Conservation (phyloP, 164 flowering plant genomes). For the Berberis vulgaris region DNA sequence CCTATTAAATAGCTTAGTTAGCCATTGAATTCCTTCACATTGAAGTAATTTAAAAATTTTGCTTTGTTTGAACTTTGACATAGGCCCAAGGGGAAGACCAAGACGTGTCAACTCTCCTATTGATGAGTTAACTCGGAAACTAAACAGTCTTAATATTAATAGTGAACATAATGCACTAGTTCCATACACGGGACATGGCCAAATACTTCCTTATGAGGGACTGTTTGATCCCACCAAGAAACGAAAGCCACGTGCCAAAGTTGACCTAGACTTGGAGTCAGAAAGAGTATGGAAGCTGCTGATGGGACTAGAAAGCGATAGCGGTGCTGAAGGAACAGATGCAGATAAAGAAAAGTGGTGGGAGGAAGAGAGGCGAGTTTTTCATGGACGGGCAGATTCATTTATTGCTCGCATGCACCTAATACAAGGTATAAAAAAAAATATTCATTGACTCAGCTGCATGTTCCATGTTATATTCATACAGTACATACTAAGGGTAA, state of each 20-base stretch:
- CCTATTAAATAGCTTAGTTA: no score
- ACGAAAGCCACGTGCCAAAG: slow-evolving; percentile 64
- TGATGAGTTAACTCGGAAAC: slow-evolving; percentile 30
- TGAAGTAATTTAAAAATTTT: background rate
- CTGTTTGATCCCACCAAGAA: slow-evolving; percentile 31
- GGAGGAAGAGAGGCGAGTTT: slow-evolving; percentile 78
- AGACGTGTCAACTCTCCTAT: slow-evolving; percentile 19
- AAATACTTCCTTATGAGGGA: slow-evolving; percentile 52
- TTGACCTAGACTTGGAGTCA: slow-evolving; percentile 85
- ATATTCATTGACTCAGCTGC: no score
- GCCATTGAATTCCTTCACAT: background rate
- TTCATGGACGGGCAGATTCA: slow-evolving; percentile 73
- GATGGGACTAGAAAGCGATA: slow-evolving; percentile 48
- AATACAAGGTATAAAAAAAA: slow-evolving; percentile 61
- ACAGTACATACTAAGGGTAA: no score
- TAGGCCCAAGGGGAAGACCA: slow-evolving; percentile 30
- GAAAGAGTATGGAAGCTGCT: slow-evolving; percentile 80
- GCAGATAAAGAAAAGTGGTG: slow-evolving; percentile 73
- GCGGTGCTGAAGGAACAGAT: slow-evolving; percentile 62
- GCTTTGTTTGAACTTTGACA: slow-evolving; percentile 8
- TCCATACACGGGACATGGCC: slow-evolving; percentile 41
- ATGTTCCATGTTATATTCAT: no score
- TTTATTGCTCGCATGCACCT: slow-evolving; percentile 96
- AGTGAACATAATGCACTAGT: slow-evolving; percentile 46
- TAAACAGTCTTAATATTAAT: slow-evolving; percentile 35